Conservation (phyloP, 257 asterid genomes). For the Salvia splendens region DNA sequence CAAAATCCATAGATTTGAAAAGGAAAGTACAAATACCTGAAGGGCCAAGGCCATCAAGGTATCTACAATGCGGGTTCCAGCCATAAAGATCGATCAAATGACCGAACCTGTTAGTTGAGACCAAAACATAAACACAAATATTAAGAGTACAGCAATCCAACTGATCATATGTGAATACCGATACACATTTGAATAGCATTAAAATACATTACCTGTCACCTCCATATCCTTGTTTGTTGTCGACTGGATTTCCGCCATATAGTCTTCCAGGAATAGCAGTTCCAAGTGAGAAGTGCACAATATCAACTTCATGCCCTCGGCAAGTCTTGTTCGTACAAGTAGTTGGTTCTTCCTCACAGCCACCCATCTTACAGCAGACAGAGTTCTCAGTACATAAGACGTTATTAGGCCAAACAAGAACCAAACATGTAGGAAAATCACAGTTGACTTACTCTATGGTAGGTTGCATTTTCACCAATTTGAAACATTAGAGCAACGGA, state of each 20-base stretch:
- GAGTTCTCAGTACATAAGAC: slow-evolving; percentile 27
- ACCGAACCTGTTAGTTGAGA: slow-evolving; percentile 51
- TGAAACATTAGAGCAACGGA: slow-evolving; percentile 69
- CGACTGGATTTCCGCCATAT: slow-evolving; percentile 56
- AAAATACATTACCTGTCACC: slow-evolving; percentile 54
- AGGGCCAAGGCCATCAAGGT: slow-evolving; percentile 56
- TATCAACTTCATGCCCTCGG: slow-evolving; percentile 67
- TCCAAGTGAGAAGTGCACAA: slow-evolving; percentile 68
- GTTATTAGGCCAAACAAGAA: slow-evolving; percentile 14
- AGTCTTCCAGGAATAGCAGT: slow-evolving; percentile 71
- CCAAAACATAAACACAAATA: slow-evolving; percentile 22
- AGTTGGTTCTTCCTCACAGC: slow-evolving; percentile 50
- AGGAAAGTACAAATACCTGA: slow-evolving; percentile 42
- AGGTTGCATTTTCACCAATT: slow-evolving; percentile 63
- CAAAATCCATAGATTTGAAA: background rate
- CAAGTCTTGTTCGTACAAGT: slow-evolving; percentile 64
- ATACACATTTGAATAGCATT: background rate
- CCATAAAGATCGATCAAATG: slow-evolving; percentile 61
- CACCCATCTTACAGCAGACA: slow-evolving; percentile 58
- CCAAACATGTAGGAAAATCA: background rate
- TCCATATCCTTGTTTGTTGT: slow-evolving; percentile 55
- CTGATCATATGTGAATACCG: background rate
- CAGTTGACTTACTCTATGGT: slow-evolving; percentile 52
- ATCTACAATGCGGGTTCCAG: slow-evolving; percentile 67
- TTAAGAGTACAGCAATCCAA: slow-evolving; percentile 4